Conservation (phyloP, 768 basidiomycete species). For the Clavulina sp. region DNA sequence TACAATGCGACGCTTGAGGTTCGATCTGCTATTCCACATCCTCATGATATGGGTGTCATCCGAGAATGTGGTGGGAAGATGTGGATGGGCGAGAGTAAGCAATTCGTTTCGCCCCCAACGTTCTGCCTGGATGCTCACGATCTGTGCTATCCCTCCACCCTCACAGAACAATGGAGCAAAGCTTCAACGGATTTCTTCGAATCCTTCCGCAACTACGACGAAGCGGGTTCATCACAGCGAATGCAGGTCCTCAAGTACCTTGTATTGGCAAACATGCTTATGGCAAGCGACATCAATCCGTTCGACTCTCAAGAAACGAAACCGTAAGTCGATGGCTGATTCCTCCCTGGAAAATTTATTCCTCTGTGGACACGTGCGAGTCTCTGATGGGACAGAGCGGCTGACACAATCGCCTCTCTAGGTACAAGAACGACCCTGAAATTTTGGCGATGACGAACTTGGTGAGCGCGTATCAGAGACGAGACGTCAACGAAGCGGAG, state of each 20-base stretch:
- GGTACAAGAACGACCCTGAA: constrained; percentile 89
- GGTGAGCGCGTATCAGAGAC: constrained; percentile 88
- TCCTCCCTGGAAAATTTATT: too few relatives aligned
- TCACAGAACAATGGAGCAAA: constrained; percentile 79
- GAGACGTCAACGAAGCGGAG: constrained; percentile 95
- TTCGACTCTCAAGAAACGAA: constrained; percentile 99
- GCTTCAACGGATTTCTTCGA: constrained; percentile 98
- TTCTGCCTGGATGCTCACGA: background rate
- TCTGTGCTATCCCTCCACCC: background rate
- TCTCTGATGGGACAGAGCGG: background rate
- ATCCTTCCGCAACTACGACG: constrained; percentile 96
- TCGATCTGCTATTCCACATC: constrained; percentile 92
- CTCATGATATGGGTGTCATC: constrained; percentile 96
- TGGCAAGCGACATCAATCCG: constrained; percentile 95
- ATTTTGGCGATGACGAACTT: constrained; percentile 97
- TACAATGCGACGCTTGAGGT: constrained; percentile 90
- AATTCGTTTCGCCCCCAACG: background rate
- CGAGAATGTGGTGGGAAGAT: constrained; percentile 99
- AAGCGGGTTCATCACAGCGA: constrained; percentile 88
- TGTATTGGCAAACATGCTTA: constrained; percentile 94
- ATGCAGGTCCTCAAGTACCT: constrained; percentile 98
- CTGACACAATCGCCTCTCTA: constrained; percentile 18
- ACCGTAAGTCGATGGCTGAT: constrained; percentile 40
- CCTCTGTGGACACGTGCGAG: background rate
- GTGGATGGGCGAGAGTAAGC: constrained; percentile 98